Conservation (phyloP, 2,329 filamentous ascomycete species). For the Thelonectria rubi region DNA sequence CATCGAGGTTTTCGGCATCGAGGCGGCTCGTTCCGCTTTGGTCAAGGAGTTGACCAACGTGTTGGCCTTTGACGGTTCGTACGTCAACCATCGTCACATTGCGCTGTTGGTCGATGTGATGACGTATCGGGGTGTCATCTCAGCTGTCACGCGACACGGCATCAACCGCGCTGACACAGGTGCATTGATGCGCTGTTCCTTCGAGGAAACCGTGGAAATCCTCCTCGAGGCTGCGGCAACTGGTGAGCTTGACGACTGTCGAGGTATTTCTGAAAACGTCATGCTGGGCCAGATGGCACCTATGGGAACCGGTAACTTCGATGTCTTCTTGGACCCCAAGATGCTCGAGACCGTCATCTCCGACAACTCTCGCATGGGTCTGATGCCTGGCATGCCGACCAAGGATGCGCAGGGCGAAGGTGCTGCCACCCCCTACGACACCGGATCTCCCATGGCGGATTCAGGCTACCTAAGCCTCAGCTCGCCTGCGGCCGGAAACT, state of each 20-base stretch:
- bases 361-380: constrained; percentile 86
- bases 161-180: constrained; percentile 98
- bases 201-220: constrained; percentile 99
- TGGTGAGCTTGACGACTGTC: constrained; percentile 96
- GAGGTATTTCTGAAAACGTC: constrained; percentile 97
- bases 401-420: constrained; percentile 81
- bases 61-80: constrained; percentile 97
- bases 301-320: constrained; percentile 95
- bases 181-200: constrained; percentile 98
- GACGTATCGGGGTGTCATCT: constrained; percentile 93
- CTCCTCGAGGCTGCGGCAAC: constrained; percentile 93
- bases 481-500: constrained; percentile 70
- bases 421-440: constrained; percentile 94
- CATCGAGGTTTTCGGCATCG: constrained; percentile 94
- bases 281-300: constrained; percentile 98
- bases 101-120: constrained; percentile 96
- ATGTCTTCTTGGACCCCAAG: constrained; percentile 90
- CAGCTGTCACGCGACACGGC: constrained; percentile 96
- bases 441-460: constrained; percentile 80
- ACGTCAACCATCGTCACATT: constrained; percentile 98
- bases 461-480: constrained; percentile 71
- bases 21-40: constrained; percentile 87
- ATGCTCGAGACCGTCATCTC: constrained; percentile 96
- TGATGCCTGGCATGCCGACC: constrained; percentile 80
- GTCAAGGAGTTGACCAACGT: constrained; percentile 91